Percentiles rank a stretch among this genome's conserved stretches.
phyloP scores from a whole-genome alignment of 306 rosid species.

The Cucumis cinereus region DNA sequence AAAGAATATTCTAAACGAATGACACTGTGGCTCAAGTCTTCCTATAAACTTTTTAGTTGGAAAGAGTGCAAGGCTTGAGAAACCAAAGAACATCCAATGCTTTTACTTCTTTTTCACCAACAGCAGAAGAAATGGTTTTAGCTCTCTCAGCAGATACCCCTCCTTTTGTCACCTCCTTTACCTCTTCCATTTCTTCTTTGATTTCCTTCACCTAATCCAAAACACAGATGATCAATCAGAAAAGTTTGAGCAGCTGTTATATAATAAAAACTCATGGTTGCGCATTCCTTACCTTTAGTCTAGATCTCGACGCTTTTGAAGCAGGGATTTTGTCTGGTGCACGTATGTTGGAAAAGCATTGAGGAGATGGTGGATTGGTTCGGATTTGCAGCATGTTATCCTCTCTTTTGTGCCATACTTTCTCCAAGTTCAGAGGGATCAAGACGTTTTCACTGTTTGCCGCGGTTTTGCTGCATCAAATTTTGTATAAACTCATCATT shows the following conservation, averaged over 20 bases:
- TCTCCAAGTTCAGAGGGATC: slow-evolving; percentile 40
- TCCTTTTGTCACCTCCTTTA: slow-evolving; percentile 27
- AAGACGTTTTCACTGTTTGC: slow-evolving; percentile 45
- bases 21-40: not conserved
- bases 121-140: slow-evolving; percentile 17
- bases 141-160: slow-evolving; percentile 28
- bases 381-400: slow-evolving; percentile 42
- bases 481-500: not conserved
- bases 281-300: slow-evolving; percentile 51
- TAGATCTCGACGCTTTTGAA: slow-evolving; percentile 37
- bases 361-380: slow-evolving; percentile 95
- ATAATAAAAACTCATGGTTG: not conserved
- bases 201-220: slow-evolving; percentile 49
- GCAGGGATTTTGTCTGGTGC: slow-evolving; percentile 27
- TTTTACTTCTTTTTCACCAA: slow-evolving; percentile 56
- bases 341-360: slow-evolving; percentile 64
- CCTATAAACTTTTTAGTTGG: slow-evolving; percentile 20
- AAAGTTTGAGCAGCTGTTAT: not conserved
- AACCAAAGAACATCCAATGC: slow-evolving; percentile 85
- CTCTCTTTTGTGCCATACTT: slow-evolving; percentile 29
- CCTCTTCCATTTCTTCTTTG: slow-evolving; percentile 35
- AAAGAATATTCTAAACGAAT: slow-evolving; percentile 26
- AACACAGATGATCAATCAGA: not conserved
- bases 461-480: slow-evolving; percentile 35
- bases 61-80: slow-evolving; percentile 82